These are phyloP conservation scores for Carex kokanica DNA, from an alignment of 176 grass and related monocot genomes.

Conservation along the genomic window DNA sequence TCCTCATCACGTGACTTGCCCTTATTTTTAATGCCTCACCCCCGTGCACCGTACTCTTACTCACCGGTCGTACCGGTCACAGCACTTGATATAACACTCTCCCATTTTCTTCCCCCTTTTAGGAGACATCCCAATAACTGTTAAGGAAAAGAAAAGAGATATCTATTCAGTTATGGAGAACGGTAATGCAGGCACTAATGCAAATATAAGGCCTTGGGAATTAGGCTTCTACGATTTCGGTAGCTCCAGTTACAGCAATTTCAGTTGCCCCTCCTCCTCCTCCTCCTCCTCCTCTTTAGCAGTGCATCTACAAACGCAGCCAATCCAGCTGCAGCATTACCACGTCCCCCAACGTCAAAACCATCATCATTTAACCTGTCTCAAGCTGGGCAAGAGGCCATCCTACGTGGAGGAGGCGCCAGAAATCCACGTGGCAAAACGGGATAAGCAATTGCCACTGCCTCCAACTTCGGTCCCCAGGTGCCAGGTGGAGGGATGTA, in stretches of 20 bases:
- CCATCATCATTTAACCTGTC: constrained; percentile 46
- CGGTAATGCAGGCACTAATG: constrained; percentile 12
- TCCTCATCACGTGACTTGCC: constrained; percentile 15
- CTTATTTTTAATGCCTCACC: not conserved
- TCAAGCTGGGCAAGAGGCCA: constrained; percentile 64
- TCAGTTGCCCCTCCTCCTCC: not conserved
- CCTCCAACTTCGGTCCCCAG: constrained; percentile 16
- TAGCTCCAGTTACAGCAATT: not conserved
- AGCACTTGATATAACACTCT: constrained; percentile 21
- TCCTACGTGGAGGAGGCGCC: constrained; percentile 19
- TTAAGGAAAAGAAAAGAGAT: not conserved
- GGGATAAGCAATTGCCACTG: constrained; percentile 31
- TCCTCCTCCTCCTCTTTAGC: not conserved
- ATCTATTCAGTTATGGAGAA: constrained; percentile 36
- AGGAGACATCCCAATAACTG: constrained; percentile 13
- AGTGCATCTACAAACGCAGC: constrained; percentile 4
- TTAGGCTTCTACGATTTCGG: constrained; percentile 40
- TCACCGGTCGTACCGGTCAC: constrained; percentile 39
- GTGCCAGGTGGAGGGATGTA: constrained; percentile 82
- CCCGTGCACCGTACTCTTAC: not conserved
- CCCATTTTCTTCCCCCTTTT: constrained; percentile 29
- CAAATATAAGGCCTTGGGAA: not conserved
- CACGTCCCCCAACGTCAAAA: constrained; percentile 17
- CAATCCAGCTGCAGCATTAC: not conserved
- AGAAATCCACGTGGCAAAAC: constrained; percentile 27